Conservation (phyloP, 2,329 filamentous ascomycete species). For the Talaromyces sp. region DNA sequence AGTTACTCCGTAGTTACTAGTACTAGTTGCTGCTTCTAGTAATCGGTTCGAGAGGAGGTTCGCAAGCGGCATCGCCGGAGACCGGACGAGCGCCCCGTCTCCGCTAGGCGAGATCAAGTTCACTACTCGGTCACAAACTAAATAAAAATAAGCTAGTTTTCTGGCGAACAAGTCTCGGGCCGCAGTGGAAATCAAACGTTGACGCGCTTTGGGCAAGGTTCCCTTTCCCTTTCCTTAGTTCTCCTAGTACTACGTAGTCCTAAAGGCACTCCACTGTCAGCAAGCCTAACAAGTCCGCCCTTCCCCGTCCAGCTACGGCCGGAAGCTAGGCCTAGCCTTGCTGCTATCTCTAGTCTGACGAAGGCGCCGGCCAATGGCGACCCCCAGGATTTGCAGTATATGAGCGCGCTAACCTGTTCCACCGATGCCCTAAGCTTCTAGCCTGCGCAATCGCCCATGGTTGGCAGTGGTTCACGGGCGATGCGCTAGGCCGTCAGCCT, state of each 20-base stretch:
- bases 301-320: slow-evolving; percentile 1
- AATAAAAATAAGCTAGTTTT: too few relatives aligned
- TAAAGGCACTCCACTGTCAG: neutral
- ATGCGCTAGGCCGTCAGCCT: neutral
- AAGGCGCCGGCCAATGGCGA: neutral
- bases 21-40: neutral
- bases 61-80: neutral
- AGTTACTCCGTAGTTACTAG: too few relatives aligned
- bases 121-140: neutral
- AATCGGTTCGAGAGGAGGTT: neutral
- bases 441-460: neutral
- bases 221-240: too few relatives aligned
- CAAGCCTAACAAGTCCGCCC: neutral
- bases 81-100: neutral
- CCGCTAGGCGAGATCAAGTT: neutral
- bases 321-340: neutral
- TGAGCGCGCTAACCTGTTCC: slow-evolving; percentile 4
- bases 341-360: neutral
- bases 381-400: slow-evolving; percentile 8
- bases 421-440: slow-evolving; percentile 3
- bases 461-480: neutral
- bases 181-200: neutral
- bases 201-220: too few relatives aligned
- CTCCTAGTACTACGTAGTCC: too few relatives aligned
- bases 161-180: neutral